Evolutionary conservation across 106 monocot species (phyloP).

Genomic region (Dendrobium huoshanense): DNA sequence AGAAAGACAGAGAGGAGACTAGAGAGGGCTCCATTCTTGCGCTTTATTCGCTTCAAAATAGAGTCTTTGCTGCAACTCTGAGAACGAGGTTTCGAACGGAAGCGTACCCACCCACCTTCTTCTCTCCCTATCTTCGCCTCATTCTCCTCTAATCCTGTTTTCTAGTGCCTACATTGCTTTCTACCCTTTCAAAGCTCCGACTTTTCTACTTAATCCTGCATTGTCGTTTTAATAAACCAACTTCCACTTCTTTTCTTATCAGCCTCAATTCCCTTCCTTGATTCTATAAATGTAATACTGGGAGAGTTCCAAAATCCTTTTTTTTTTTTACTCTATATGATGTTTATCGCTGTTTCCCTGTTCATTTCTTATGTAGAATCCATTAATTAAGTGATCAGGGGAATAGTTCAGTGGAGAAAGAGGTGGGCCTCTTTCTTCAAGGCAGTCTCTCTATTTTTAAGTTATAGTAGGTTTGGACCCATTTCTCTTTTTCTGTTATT

Average conservation of each 20-base stretch:
- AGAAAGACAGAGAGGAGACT: slow-evolving; percentile 16
- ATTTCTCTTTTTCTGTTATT: not conserved
- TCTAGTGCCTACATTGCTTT: slow-evolving; percentile 16
- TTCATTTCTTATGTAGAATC: not conserved
- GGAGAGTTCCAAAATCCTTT: slow-evolving; percentile 1
- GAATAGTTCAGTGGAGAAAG: slow-evolving; percentile 3
- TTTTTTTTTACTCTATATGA: not conserved
- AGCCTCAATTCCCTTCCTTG: not conserved
- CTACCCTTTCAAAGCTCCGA: slow-evolving; percentile 17
- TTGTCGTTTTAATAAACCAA: not conserved
- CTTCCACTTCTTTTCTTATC: slow-evolving; percentile 2
- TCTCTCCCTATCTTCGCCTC: slow-evolving; percentile 1
- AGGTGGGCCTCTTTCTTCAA: slow-evolving; percentile 6
- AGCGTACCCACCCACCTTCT: not conserved
- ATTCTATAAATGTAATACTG: not conserved
- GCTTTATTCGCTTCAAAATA: slow-evolving; percentile 55
- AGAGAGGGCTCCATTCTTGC: slow-evolving; percentile 17
- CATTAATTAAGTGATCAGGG: not conserved
- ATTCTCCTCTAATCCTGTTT: slow-evolving; percentile 8
- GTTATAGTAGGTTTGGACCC: not conserved
- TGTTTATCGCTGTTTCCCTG: not conserved
- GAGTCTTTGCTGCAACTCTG: slow-evolving; percentile 20
- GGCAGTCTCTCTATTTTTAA: slow-evolving; percentile 1
- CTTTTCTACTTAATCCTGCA: slow-evolving; percentile 9
- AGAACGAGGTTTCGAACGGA: slow-evolving; percentile 13